Evolutionary conservation across 306 rosid species (phyloP).

Genomic region (Urtica urens): DNA sequence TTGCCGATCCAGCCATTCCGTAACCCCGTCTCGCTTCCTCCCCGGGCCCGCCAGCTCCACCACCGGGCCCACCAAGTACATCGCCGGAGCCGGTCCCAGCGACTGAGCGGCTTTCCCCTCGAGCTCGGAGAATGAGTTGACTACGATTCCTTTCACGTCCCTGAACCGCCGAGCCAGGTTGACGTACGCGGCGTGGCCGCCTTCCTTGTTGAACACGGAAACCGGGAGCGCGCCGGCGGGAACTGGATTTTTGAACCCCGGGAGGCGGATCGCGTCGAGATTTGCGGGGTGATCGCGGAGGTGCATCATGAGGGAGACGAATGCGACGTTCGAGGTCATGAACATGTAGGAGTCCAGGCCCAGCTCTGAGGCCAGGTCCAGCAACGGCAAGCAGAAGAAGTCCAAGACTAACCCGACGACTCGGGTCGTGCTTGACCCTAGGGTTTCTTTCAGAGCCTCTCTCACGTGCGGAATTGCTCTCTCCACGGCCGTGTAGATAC

Average conservation of each 20-base stretch:
- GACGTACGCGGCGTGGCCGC: conserved; percentile 30
- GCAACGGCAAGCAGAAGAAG: conserved; percentile 34
- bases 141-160: conserved; percentile 41
- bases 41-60: conserved; percentile 7
- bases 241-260: conserved; percentile 19
- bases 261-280: conserved; percentile 30
- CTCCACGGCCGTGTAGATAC: conserved; percentile 17
- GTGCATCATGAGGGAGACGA: conserved; percentile 22
- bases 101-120: conserved; percentile 20
- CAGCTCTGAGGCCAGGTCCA: conserved; percentile 38
- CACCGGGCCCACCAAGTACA: conserved; percentile 52
- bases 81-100: conserved; percentile 25
- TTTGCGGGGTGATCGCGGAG: conserved; percentile 19
- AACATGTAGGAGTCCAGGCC: conserved; percentile 38
- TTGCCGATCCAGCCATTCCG: conserved; percentile 47
- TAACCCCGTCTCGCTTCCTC: conserved; percentile 4
- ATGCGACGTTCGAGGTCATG: conserved; percentile 31
- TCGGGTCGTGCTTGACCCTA: conserved; percentile 10
- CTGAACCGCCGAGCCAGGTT: conserved; percentile 27
- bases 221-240: not conserved
- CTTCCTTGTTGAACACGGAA: conserved; percentile 12
- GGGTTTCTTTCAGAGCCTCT: not conserved
- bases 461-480: conserved; percentile 16
- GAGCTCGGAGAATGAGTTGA: conserved; percentile 35
- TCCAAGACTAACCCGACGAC: conserved; percentile 38